Percentiles rank a stretch among this genome's conserved stretches.
Conservation (phyloP, 2,329 filamentous ascomycete species). For the Neoascochyta sp. region DNA sequence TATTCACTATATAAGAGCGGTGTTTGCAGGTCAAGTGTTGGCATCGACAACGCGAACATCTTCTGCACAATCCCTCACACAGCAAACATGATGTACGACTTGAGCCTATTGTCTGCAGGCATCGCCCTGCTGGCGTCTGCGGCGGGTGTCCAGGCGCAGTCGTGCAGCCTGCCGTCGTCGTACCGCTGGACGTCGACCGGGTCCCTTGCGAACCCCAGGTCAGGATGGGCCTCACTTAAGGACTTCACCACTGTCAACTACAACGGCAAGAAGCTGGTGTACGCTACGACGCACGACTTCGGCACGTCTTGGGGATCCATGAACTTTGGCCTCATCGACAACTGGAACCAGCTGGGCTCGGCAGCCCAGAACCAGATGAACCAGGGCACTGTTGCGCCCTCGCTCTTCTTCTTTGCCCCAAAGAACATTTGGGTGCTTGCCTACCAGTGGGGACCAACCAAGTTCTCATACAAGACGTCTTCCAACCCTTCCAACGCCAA, state of each 20-base stretch:
- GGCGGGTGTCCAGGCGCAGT: conserved; percentile 8
- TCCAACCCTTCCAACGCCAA: conserved; percentile 56
- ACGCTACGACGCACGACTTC: conserved; percentile 50
- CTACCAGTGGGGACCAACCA: conserved; percentile 60
- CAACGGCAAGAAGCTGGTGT: conserved; percentile 60
- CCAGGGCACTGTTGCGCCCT: conserved; percentile 56
- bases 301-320: conserved; percentile 54
- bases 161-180: conserved; percentile 53
- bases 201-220: conserved; percentile 51
- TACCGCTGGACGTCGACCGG: conserved; percentile 56
- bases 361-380: conserved; percentile 54
- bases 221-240: conserved; percentile 57
- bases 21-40: no score
- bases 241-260: conserved; percentile 58
- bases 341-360: conserved; percentile 52
- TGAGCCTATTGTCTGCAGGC: conserved; percentile 1
- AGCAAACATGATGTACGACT: conserved; percentile 2
- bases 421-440: conserved; percentile 61
- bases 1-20: no score
- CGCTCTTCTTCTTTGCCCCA: conserved; percentile 60
- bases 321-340: conserved; percentile 53
- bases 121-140: conserved; percentile 5
- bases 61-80: no score
- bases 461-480: conserved; percentile 60
- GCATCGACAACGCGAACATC: no score